phyloP scores from a whole-genome alignment of 2,329 filamentous ascomycete genomes.

The Apiospora saccharicola region DNA sequence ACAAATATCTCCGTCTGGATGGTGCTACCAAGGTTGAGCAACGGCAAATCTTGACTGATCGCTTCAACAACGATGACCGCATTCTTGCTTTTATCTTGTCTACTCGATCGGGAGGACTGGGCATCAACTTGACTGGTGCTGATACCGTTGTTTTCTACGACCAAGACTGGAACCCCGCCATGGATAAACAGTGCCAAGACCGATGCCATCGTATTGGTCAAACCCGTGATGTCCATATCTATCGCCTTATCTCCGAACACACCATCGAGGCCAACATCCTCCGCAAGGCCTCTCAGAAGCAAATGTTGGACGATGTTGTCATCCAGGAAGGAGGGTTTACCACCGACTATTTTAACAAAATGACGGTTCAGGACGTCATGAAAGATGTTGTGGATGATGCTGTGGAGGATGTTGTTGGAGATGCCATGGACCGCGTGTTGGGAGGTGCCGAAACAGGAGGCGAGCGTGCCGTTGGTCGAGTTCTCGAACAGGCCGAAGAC shows the following conservation, averaged over 20 bases:
- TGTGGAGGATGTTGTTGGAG: slow-evolving; percentile 54
- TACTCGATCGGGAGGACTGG: slow-evolving; percentile 90
- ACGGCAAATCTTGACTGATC: slow-evolving; percentile 91
- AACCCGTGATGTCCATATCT: slow-evolving; percentile 97
- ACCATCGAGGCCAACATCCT: slow-evolving; percentile 99
- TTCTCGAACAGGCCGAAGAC: slow-evolving; percentile 90
- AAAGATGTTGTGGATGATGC: slow-evolving; percentile 64
- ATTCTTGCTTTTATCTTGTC: slow-evolving; percentile 97
- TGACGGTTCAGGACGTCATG: slow-evolving; percentile 73
- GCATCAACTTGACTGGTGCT: slow-evolving; percentile 95
- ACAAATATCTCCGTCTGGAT: slow-evolving; percentile 95
- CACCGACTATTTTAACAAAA: slow-evolving; percentile 90
- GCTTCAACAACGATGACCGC: slow-evolving; percentile 93
- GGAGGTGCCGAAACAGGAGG: slow-evolving; percentile 69
- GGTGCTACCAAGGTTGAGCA: slow-evolving; percentile 97
- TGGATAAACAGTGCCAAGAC: slow-evolving; percentile 99
- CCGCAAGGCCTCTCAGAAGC: slow-evolving; percentile 95
- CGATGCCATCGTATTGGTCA: slow-evolving; percentile 97
- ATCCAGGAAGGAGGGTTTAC: slow-evolving; percentile 99
- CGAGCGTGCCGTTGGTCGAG: slow-evolving; percentile 69
- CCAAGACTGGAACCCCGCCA: slow-evolving; percentile 98
- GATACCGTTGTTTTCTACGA: slow-evolving; percentile 99
- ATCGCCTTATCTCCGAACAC: slow-evolving; percentile 89
- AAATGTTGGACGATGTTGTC: slow-evolving; percentile 96
- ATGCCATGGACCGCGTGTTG: slow-evolving; percentile 84